These are phyloP conservation scores for Mycena floridula DNA, from an alignment of 768 basidiomycete species.

Conservation along the genomic window DNA sequence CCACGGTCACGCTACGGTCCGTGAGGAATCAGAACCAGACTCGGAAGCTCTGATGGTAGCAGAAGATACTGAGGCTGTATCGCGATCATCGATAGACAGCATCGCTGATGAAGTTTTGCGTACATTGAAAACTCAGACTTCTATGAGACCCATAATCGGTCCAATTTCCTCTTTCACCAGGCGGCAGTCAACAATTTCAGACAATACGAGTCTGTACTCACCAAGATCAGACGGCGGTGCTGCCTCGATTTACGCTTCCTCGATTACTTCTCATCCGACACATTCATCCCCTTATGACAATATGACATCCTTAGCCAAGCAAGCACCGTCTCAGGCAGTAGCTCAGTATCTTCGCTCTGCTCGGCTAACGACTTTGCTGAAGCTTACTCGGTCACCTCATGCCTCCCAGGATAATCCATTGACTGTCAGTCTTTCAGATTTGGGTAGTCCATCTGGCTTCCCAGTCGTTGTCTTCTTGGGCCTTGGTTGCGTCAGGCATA, in stretches of 20 bases:
- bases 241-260: slow-evolving; percentile 46
- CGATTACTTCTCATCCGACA: slow-evolving; percentile 39
- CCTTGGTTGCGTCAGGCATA: slow-evolving; percentile 88
- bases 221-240: slow-evolving; percentile 48
- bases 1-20: slow-evolving; percentile 38
- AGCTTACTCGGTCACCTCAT: slow-evolving; percentile 74
- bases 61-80: slow-evolving; percentile 60
- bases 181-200: slow-evolving; percentile 50
- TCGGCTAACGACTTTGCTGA: slow-evolving; percentile 75
- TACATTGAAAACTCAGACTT: slow-evolving; percentile 57
- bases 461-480: slow-evolving; percentile 93
- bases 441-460: slow-evolving; percentile 78
- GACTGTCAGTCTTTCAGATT: slow-evolving; percentile 88
- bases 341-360: slow-evolving; percentile 86
- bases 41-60: slow-evolving; percentile 39
- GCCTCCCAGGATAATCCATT: slow-evolving; percentile 69
- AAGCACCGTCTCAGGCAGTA: slow-evolving; percentile 59
- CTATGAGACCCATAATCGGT: slow-evolving; percentile 29
- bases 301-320: slow-evolving; percentile 33
- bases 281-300: slow-evolving; percentile 43
- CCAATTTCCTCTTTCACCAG: slow-evolving; percentile 38
- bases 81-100: slow-evolving; percentile 84
- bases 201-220: slow-evolving; percentile 47
- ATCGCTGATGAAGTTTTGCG: slow-evolving; percentile 76
- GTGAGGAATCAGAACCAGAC: slow-evolving; percentile 53